phyloP scores from a whole-genome alignment of 805 yeast species.

The Starmerella apis region DNA sequence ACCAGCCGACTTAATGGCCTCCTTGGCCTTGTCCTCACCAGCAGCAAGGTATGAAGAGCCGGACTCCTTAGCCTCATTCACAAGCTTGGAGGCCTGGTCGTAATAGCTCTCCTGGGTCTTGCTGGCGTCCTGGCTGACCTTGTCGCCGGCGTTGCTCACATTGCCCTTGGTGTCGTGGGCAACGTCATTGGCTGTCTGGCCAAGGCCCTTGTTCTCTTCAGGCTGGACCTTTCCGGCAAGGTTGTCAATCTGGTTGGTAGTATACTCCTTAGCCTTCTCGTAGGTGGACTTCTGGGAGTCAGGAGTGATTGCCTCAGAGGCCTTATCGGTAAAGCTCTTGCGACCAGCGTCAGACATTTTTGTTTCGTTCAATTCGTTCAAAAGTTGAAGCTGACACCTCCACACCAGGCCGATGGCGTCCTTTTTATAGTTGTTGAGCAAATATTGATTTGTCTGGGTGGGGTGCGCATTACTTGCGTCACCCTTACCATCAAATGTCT shows the following conservation, averaged over 20 bases:
- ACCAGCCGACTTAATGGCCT: conserved; percentile 25
- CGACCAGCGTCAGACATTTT: conserved; percentile 43
- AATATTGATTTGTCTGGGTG: neutral
- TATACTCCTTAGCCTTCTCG: conserved; percentile 61
- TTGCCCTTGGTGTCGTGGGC: conserved; percentile 47
- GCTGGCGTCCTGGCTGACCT: conserved; percentile 45
- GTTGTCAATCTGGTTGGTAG: conserved; percentile 58
- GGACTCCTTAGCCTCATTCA: conserved; percentile 11
- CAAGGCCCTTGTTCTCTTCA: conserved; percentile 39
- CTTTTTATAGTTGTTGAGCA: conserved; percentile 14
- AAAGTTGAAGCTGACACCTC: neutral
- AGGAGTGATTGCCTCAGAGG: conserved; percentile 57
- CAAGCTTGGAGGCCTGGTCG: conserved; percentile 28
- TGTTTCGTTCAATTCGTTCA: neutral
- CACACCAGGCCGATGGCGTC: conserved; percentile 77
- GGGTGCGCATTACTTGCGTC: neutral
- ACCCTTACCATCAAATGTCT: neutral
- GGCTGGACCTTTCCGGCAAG: conserved; percentile 52
- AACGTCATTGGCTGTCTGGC: conserved; percentile 60
- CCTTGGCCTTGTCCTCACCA: conserved; percentile 23
- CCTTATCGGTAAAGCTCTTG: conserved; percentile 63
- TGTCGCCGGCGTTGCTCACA: conserved; percentile 38
- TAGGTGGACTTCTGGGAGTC: conserved; percentile 51
- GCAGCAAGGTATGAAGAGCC: conserved; percentile 25
- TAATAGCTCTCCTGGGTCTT: conserved; percentile 30